Evolutionary conservation across 441 rosid genomes (phyloP).

Genomic region (Euphorbia schlechtendalii): DNA sequence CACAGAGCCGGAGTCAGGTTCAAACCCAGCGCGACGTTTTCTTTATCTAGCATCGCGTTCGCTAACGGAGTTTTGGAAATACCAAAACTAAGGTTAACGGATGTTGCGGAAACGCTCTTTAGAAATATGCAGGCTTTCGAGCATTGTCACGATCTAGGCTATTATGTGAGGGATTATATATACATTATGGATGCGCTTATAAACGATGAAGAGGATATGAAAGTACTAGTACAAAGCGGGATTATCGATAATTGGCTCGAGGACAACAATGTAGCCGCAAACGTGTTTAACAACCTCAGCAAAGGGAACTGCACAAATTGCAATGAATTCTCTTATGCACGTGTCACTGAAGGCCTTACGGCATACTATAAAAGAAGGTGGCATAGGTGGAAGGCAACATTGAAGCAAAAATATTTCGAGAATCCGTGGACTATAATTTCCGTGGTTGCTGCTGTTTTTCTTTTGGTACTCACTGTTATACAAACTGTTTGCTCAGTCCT

Average conservation of each 20-base stretch:
- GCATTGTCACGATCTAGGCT: neutral
- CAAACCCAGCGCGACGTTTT: neutral
- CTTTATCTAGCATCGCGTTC: neutral
- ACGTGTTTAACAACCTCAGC: neutral
- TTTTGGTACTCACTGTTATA: neutral
- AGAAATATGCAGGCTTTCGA: conserved; percentile 7
- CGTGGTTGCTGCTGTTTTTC: conserved; percentile 5
- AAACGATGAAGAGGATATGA: neutral
- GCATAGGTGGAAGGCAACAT: conserved; percentile 2
- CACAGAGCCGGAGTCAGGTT: neutral
- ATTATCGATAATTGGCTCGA: neutral
- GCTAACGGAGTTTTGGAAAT: neutral
- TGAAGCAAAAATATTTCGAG: neutral
- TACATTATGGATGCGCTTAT: neutral
- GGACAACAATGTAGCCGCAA: neutral
- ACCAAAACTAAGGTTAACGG: neutral
- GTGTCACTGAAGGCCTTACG: neutral
- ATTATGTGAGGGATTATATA: neutral
- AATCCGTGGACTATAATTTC: conserved; percentile 10
- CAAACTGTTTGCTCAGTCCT: conserved; percentile 3
- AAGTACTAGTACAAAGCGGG: neutral
- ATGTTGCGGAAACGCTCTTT: neutral
- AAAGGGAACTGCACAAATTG: neutral
- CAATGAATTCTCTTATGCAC: neutral
- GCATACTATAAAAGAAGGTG: neutral